Evolutionary conservation across 208 protist genomes (phyloP).

Genomic region (Tetramitus jugosus): DNA sequence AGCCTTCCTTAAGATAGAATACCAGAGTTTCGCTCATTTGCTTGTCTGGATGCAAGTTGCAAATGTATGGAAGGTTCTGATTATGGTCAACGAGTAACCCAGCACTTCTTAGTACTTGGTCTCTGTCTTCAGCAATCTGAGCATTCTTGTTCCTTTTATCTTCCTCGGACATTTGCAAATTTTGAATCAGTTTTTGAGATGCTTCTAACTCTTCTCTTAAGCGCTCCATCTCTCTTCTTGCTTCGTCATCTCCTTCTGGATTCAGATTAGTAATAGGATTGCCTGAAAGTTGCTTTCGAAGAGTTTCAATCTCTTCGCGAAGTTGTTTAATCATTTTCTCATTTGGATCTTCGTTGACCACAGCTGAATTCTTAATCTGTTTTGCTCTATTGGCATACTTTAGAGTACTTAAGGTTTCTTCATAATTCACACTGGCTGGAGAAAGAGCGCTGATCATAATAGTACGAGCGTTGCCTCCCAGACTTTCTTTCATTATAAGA

Average conservation of each 20-base stretch:
- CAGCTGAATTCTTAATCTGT: conserved; percentile 50
- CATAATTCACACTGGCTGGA: conserved; percentile 37
- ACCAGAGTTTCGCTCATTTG: background rate
- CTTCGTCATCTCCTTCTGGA: background rate
- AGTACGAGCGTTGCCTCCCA: conserved; percentile 53
- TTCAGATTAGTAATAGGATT: background rate
- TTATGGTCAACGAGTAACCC: too few relatives aligned
- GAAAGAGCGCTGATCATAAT: conserved; percentile 38
- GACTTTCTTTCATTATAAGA: conserved; percentile 47
- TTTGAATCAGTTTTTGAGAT: background rate
- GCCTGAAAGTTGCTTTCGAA: conserved; percentile 22
- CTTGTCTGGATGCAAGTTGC: background rate
- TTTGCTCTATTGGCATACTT: conserved; percentile 45
- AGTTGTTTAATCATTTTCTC: conserved; percentile 49
- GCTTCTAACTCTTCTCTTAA: background rate
- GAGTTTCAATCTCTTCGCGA: conserved; percentile 36
- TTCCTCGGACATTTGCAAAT: background rate
- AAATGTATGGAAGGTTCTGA: background rate
- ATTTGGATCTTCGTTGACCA: conserved; percentile 56
- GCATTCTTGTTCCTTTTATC: background rate
- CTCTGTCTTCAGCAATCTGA: background rate
- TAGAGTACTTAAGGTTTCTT: conserved; percentile 39
- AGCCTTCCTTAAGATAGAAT: background rate
- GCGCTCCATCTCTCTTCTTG: background rate
- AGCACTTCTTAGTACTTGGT: background rate